Percentiles rank a stretch among this genome's conserved stretches.
These are phyloP conservation scores for Pseudocercospora crystallina DNA, from an alignment of 2,329 filamentous ascomycete species.

Conservation along the genomic window DNA sequence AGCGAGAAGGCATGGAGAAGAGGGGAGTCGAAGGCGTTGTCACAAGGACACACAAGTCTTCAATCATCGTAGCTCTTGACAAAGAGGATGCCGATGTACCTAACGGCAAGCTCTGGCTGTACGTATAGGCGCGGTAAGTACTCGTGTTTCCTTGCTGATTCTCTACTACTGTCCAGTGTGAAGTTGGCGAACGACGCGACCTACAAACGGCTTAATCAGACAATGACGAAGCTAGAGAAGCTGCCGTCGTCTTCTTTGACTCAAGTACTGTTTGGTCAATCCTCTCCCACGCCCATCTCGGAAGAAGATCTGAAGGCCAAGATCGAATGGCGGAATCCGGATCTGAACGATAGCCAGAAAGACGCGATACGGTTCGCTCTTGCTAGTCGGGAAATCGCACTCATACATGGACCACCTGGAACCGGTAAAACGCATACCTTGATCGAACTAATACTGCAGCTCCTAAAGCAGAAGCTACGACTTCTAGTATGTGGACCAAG, in stretches of 20 bases:
- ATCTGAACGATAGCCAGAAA: conserved; percentile 62
- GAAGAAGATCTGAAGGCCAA: conserved; percentile 44
- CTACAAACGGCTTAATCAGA: conserved; percentile 64
- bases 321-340: conserved; percentile 56
- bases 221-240: conserved; percentile 60
- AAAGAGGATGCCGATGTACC: conserved; percentile 59
- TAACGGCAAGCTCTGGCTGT: conserved; percentile 62
- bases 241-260: conserved; percentile 58
- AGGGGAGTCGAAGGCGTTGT: conserved; percentile 71
- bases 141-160: conserved; percentile 16
- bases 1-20: conserved; percentile 68
- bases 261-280: conserved; percentile 61
- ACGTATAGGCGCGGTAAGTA: conserved; percentile 39
- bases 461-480: conserved; percentile 70
- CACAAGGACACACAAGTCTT: conserved; percentile 58
- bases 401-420: conserved; percentile 93
- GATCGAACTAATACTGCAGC: conserved; percentile 91
- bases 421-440: conserved; percentile 97
- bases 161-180: conserved; percentile 46
- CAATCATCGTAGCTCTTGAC: conserved; percentile 68
- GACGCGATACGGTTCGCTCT: conserved; percentile 77
- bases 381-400: conserved; percentile 73
- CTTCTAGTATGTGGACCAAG: conserved; percentile 94
- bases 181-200: conserved; percentile 68
- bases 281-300: conserved; percentile 51